Evolutionary conservation across 2,329 filamentous ascomycete genomes (phyloP).

Genomic region (Mollisia scopiformis): DNA sequence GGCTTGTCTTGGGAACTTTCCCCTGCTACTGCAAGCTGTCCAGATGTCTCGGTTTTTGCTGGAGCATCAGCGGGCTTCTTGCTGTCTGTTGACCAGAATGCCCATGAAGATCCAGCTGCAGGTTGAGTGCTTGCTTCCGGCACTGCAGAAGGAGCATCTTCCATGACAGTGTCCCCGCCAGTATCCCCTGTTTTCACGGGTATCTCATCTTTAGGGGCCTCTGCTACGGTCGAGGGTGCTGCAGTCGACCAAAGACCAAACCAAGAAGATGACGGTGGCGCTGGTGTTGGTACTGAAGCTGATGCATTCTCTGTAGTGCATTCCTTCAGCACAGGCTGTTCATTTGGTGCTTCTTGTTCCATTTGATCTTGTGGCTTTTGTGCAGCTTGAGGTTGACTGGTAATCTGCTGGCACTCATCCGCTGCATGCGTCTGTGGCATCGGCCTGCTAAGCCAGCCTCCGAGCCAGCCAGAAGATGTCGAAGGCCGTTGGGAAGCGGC

Average conservation of each 20-base stretch:
- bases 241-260: constrained; percentile 35
- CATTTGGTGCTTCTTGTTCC: background rate
- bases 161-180: constrained; percentile 26
- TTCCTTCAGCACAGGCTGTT: background rate
- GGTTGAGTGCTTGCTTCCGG: constrained; percentile 1
- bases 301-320: background rate
- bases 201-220: constrained; percentile 28
- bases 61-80: constrained; percentile 28
- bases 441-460: constrained; percentile 52
- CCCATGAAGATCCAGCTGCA: constrained; percentile 70
- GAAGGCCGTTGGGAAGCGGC: constrained; percentile 17
- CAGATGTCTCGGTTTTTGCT: constrained; percentile 21
- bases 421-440: constrained; percentile 10
- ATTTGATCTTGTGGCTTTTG: constrained; percentile 19
- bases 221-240: constrained; percentile 25
- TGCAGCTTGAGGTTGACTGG: constrained; percentile 2
- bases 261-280: constrained; percentile 30
- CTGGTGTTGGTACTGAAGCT: background rate
- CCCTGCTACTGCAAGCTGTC: constrained; percentile 59
- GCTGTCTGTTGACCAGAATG: constrained; percentile 69
- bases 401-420: constrained; percentile 4
- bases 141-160: constrained; percentile 20
- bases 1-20: constrained; percentile 58
- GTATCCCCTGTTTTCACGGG: constrained; percentile 22
- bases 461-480: constrained; percentile 55